Percentiles rank a stretch among this genome's conserved stretches.
Evolutionary conservation across 805 yeast genomes (phyloP).

Genomic region (Lipomyces sp.): DNA sequence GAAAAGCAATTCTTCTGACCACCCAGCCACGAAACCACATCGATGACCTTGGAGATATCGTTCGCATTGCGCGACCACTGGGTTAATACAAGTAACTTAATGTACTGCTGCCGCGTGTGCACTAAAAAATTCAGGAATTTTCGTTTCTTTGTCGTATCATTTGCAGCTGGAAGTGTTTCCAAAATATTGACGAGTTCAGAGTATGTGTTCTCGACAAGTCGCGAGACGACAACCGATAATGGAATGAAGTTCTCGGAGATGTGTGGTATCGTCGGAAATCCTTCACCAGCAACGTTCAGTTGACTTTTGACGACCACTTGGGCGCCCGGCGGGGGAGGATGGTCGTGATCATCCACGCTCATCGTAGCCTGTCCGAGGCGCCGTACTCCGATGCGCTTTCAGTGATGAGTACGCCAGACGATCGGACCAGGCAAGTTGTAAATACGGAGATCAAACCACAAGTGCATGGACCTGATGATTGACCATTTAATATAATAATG

Average conservation of each 20-base stretch:
- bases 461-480: background rate
- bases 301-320: conserved; percentile 7
- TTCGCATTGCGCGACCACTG: conserved; percentile 84
- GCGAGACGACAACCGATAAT: conserved; percentile 60
- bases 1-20: conserved; percentile 74
- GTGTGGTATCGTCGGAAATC: conserved; percentile 64
- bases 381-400: conserved; percentile 12
- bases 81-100: conserved; percentile 79
- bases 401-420: background rate
- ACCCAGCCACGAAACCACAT: conserved; percentile 84
- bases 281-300: conserved; percentile 4
- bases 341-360: conserved; percentile 14
- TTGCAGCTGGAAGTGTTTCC: conserved; percentile 61
- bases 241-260: conserved; percentile 72
- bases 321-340: background rate
- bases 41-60: conserved; percentile 76
- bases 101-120: conserved; percentile 76
- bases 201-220: conserved; percentile 65
- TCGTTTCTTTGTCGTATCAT: conserved; percentile 69
- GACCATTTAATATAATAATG: background rate
- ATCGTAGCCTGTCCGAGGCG: conserved; percentile 24
- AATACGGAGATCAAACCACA: background rate
- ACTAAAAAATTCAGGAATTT: conserved; percentile 71
- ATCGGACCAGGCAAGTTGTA: background rate
- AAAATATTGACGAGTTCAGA: conserved; percentile 64